Evolutionary conservation across 1,284 basidiomycete genomes (phyloP), one percentile per base, ranked within the genome.

Genomic region (Malassezia sympodialis): DNA sequence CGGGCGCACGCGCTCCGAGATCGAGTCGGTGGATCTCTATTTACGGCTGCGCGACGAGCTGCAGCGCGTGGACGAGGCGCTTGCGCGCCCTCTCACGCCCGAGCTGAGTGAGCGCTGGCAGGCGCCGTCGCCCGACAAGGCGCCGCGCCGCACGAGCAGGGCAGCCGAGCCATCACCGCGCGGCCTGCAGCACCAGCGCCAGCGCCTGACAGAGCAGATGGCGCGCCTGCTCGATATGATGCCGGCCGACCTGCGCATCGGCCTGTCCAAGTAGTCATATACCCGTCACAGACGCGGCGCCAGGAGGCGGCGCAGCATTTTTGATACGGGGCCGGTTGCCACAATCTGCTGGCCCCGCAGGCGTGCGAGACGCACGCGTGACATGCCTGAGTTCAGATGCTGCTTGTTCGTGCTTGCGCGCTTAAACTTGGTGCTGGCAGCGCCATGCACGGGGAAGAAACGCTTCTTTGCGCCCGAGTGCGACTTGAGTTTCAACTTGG

Each of bases 21-120:
- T 70, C 26, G 69, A 72, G 50, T 59, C 63, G 15, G 59, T 70
- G 21, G 69, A 72, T 39, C 57, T 72, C 0, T 72, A 66, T 37
- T 37, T 58, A 1, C 49, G 69, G 1, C 44, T 72, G 15, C 60
- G 65, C 6, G 64, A 65, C 32, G 66, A 72, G 49, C 67, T 72
- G 23, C 41, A 58, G 3, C 32, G 55, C 24, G 60, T 71, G 0
- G 67, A 71, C 35, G 56, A 59, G 2, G 58, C 60, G 17, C 37
- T 68, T 2, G 60, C 60, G 14, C 19, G 40, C 4, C 61, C 66
- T 2, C 49, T 55, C 7, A 58, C 60, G 31, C 60, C 61, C 0
- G 69, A 65, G 2, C 66, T 66, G 3, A 61, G 65, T 0, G 61
- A 56, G 21, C 49, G 69, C 21, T 72, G 69, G 54, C 54, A 42